Evolutionary conservation across 2,329 filamentous ascomycete genomes (phyloP).

Genomic region (Keithomyces neogunnii): DNA sequence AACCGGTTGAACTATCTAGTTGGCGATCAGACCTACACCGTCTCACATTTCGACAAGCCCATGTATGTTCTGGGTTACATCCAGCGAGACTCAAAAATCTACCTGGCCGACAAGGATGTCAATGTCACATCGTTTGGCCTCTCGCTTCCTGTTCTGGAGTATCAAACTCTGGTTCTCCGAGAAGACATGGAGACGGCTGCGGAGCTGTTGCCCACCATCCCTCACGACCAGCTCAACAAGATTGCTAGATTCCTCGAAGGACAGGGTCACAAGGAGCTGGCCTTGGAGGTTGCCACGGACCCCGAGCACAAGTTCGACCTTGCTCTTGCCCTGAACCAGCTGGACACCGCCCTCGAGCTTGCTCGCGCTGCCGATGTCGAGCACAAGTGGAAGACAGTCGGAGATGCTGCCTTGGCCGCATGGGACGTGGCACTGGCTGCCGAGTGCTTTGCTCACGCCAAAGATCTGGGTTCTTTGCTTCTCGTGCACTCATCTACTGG

Average conservation of each 20-base stretch:
- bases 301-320: slow-evolving; percentile 95
- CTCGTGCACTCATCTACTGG: slow-evolving; percentile 82
- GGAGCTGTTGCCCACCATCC: slow-evolving; percentile 76
- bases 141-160: slow-evolving; percentile 88
- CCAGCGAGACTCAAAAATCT: slow-evolving; percentile 88
- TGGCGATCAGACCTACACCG: slow-evolving; percentile 94
- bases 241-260: slow-evolving; percentile 96
- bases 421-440: slow-evolving; percentile 87
- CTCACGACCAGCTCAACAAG: slow-evolving; percentile 93
- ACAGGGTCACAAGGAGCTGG: slow-evolving; percentile 93
- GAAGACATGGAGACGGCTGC: slow-evolving; percentile 88
- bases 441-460: slow-evolving; percentile 86
- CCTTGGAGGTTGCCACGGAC: slow-evolving; percentile 88
- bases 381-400: slow-evolving; percentile 97
- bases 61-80: slow-evolving; percentile 96
- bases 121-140: slow-evolving; percentile 83
- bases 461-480: slow-evolving; percentile 81
- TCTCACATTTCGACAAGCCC: slow-evolving; percentile 91
- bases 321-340: slow-evolving; percentile 70
- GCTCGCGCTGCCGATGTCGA: slow-evolving; percentile 78
- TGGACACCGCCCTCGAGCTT: slow-evolving; percentile 78
- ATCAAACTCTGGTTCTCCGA: slow-evolving; percentile 90
- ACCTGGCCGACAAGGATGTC: slow-evolving; percentile 93
- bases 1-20: slow-evolving; percentile 97
- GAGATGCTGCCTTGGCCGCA: slow-evolving; percentile 75